Evolutionary conservation across 495 filamentous ascomycete species (phyloP).

Genomic region (Evansstolkia leycettana): DNA sequence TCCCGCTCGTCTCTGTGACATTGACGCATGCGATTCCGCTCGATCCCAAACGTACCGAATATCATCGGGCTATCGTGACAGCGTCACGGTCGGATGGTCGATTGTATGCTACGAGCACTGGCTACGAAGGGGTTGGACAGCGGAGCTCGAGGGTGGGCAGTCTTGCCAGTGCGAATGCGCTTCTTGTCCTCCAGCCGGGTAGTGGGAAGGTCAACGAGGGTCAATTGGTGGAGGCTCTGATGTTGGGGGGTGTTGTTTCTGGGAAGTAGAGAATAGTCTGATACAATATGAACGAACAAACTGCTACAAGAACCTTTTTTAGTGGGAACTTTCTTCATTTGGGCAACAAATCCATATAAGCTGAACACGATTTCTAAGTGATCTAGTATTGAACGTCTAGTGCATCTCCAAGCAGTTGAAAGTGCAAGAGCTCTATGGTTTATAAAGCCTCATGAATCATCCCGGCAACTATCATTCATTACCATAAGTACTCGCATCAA

Average conservation of each 20-base stretch:
- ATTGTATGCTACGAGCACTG: constrained; percentile 72
- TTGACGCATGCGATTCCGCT: constrained; percentile 58
- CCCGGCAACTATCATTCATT: no score
- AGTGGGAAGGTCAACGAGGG: constrained; percentile 38
- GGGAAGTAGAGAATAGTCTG: neutral
- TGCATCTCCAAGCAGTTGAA: neutral
- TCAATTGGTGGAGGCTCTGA: constrained; percentile 43
- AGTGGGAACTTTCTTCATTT: no score
- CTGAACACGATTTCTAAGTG: no score
- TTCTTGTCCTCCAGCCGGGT: constrained; percentile 61
- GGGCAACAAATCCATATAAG: no score
- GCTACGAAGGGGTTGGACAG: constrained; percentile 49
- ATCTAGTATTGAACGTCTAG: no score
- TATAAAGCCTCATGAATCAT: no score
- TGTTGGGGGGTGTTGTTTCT: constrained; percentile 36
- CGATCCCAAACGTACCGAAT: constrained; percentile 71
- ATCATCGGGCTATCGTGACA: constrained; percentile 63
- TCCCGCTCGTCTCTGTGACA: constrained; percentile 59
- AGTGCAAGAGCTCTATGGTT: neutral
- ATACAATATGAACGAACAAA: no score
- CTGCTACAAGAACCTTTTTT: no score
- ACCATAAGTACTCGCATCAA: no score
- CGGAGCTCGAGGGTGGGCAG: constrained; percentile 84
- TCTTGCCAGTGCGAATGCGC: constrained; percentile 73
- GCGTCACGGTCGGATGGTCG: constrained; percentile 49